Evolutionary conservation across 2,329 filamentous ascomycete species (phyloP).

Genomic region (Cercospora zeae-maydis): DNA sequence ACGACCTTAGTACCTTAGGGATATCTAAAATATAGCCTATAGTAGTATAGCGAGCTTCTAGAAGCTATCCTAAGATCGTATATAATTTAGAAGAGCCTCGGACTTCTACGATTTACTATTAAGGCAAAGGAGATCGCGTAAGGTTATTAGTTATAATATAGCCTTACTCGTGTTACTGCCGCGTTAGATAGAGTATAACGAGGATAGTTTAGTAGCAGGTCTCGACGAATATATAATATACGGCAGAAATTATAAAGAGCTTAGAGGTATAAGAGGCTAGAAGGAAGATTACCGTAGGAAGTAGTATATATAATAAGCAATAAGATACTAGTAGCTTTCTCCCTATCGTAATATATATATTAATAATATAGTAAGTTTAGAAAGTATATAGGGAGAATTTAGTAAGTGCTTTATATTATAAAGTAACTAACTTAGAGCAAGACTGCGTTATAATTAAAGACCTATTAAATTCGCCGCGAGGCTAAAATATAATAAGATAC

Average conservation of each 20-base stretch:
- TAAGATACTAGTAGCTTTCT: not conserved
- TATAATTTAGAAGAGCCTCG: not conserved
- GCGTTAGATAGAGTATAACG: not conserved
- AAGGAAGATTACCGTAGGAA: not conserved
- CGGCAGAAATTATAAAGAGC: not conserved
- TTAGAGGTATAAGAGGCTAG: not conserved
- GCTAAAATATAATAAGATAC: not conserved
- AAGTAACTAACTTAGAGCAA: not conserved
- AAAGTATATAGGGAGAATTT: not conserved
- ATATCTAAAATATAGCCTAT: not conserved
- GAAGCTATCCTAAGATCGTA: not conserved
- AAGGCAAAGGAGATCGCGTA: not conserved
- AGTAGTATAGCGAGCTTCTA: not conserved
- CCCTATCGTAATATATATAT: not conserved
- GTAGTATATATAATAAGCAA: not conserved
- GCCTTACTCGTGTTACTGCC: no score
- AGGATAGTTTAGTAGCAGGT: not conserved
- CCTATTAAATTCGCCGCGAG: not conserved
- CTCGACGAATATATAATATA: not conserved
- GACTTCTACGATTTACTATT: not conserved
- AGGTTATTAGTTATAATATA: not conserved
- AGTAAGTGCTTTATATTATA: no score
- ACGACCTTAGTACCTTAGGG: not conserved
- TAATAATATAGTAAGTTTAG: not conserved
- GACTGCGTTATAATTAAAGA: no score